Base-by-base conservation (phyloP, 106 monocot genomes). In the Xerophyta viscosa region DNA sequence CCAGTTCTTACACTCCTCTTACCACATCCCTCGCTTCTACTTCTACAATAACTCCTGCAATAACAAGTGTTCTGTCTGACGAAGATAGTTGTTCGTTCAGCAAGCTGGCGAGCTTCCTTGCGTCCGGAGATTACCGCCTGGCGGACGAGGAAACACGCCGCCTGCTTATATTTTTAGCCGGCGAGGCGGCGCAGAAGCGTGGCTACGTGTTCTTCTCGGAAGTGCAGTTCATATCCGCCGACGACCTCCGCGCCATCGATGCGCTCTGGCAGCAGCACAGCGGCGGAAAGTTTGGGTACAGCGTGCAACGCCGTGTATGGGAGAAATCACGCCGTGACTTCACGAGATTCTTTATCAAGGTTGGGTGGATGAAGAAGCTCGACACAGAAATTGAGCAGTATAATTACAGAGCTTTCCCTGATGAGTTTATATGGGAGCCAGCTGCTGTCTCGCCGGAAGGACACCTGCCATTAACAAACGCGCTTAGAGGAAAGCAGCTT, bases 181-280 rank as follows among this genome's bases (percentile, higher is more conserved):
- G 93, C 15, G 93, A 94, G 7, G 36, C 73, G 14, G 84, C 93
- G 13, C 54, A 57, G 63, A 78, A 70, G 51, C 80, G 93, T 18
- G 93, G 93, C 17, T 94, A 94, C 62, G 84, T 94, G 48, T 94
- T 84, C 88, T 94, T 88, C 88, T 88, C 93, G 12, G 93, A 94
- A 60, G 84, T 84, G n/a, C 80, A 88, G 54, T 94, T 94, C 83
- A 76, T 94, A 31, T 43, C 68, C 13, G 46, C 63, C 14, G 54
- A 45, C 11, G 81, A 84, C 50, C 81, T 94, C 23, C 80, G 33
- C 12, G 77, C 61, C 57, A 80, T 94, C 62, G 93, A 94, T 67
- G 22, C 33, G 17, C 72, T 94, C 17, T 94, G 93, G 93, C 15
- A 37, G 25, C 48, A 21, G 24, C 68, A 75, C 77, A 94, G 88